Conservation (phyloP, 2,329 filamentous ascomycete genomes). For the Phialophora verrucosa region DNA sequence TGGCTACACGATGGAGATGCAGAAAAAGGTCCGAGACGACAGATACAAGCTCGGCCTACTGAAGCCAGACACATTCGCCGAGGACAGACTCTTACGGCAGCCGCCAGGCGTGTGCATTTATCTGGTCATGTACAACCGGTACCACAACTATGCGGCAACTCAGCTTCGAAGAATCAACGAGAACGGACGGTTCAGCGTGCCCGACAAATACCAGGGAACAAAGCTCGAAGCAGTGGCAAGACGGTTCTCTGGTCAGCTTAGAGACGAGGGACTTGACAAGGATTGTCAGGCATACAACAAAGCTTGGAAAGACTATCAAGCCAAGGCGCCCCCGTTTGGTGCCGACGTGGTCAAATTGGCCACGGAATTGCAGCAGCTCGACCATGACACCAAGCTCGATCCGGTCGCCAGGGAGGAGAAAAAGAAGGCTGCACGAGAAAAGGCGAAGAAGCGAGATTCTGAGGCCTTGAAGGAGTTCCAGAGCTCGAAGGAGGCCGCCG, state of each 20-base stretch:
- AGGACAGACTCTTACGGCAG: conserved; percentile 6
- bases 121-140: conserved; percentile 6
- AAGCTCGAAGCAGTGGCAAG: background rate
- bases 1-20: conserved; percentile 3
- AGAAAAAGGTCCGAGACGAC: background rate
- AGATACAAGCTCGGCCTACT: conserved; percentile 1
- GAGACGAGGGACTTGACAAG: background rate
- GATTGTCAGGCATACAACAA: background rate
- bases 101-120: conserved; percentile 6
- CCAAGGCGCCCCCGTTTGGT: background rate
- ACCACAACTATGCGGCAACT: conserved; percentile 6
- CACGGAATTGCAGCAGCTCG: background rate
- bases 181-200: conserved; percentile 3
- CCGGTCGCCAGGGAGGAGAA: background rate
- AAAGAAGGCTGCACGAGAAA: background rate
- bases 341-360: background rate
- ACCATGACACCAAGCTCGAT: background rate
- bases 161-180: conserved; percentile 6
- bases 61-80: conserved; percentile 8
- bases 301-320: conserved; percentile 3
- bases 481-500: background rate
- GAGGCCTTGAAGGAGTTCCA: background rate
- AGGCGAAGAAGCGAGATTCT: background rate
- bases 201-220: background rate
- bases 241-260: background rate